These are phyloP conservation scores for Tulasnella sp. DNA, from an alignment of 768 basidiomycete species.

Conservation along the genomic window DNA sequence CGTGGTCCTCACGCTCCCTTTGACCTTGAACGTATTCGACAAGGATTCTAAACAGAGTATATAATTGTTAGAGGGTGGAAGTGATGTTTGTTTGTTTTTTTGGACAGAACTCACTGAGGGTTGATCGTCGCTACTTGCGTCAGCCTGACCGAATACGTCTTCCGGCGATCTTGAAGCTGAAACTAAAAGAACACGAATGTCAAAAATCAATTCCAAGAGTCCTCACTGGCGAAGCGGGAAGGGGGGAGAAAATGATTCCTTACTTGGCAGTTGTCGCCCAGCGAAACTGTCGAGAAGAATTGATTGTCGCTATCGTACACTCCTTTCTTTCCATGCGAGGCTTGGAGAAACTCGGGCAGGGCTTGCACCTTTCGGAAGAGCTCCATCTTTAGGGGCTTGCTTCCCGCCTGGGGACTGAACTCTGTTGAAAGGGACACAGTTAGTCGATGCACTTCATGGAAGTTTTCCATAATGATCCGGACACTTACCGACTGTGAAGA, in stretches of 20 bases:
- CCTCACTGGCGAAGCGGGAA: not conserved
- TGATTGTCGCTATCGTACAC: not conserved
- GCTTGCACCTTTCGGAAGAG: not conserved
- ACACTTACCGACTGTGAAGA: not conserved
- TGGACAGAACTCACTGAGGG: slow-evolving; percentile 3
- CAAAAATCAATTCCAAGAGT: not conserved
- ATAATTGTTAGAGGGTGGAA: not conserved
- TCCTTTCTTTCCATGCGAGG: not conserved
- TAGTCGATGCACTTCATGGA: not conserved
- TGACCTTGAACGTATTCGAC: slow-evolving; percentile 54
- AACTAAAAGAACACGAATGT: not conserved
- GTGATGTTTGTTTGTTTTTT: too few relatives aligned
- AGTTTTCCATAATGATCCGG: not conserved
- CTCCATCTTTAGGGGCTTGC: not conserved
- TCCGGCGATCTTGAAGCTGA: not conserved
- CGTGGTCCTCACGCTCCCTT: slow-evolving; percentile 59
- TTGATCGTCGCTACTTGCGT: not conserved
- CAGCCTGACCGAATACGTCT: not conserved
- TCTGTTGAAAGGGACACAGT: not conserved
- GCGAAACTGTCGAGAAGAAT: not conserved
- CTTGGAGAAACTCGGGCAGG: not conserved
- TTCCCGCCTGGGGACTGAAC: not conserved
- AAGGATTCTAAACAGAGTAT: slow-evolving; percentile 42
- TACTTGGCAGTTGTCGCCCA: not conserved
- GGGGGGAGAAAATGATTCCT: not conserved